Conservation (phyloP, 805 yeast genomes). For the Candida taoyuanica region DNA sequence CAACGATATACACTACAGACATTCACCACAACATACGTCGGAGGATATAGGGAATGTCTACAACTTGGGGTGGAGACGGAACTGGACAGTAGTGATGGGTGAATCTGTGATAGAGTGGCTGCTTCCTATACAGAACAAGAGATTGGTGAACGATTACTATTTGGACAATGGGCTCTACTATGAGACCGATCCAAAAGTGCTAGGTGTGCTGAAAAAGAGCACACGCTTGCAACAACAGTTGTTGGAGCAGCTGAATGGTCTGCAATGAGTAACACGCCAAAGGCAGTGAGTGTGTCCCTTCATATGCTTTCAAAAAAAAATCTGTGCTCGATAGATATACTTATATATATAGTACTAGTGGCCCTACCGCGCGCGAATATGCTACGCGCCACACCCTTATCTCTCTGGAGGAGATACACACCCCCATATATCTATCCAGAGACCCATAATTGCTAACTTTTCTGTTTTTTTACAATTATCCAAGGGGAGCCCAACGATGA, state of each 20-base stretch:
- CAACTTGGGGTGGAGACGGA: slow-evolving; percentile 60
- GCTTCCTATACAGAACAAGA: slow-evolving; percentile 46
- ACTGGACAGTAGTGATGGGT: slow-evolving; percentile 79
- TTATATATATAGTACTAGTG: too few relatives aligned
- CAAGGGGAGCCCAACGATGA: background rate
- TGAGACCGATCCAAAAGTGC: slow-evolving; percentile 40
- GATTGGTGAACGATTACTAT: slow-evolving; percentile 25
- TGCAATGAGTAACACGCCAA: too few relatives aligned
- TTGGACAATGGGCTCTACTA: slow-evolving; percentile 48
- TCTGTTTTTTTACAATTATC: background rate
- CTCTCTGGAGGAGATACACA: too few relatives aligned
- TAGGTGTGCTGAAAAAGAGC: slow-evolving; percentile 37
- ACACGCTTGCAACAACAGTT: slow-evolving; percentile 35
- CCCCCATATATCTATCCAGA: too few relatives aligned
- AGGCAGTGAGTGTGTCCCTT: too few relatives aligned
- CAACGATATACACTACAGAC: slow-evolving; percentile 33
- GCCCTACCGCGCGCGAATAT: too few relatives aligned
- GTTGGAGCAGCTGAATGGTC: slow-evolving; percentile 9
- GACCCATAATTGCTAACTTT: too few relatives aligned
- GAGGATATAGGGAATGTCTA: slow-evolving; percentile 59
- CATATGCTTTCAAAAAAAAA: too few relatives aligned
- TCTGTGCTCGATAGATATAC: too few relatives aligned
- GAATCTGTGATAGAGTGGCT: slow-evolving; percentile 59
- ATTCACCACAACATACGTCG: slow-evolving; percentile 39
- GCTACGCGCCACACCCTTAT: too few relatives aligned